These are phyloP conservation scores for Chlorokybus atmophyticus DNA, from an alignment of 139 green algal genomes.

Conservation along the genomic window DNA sequence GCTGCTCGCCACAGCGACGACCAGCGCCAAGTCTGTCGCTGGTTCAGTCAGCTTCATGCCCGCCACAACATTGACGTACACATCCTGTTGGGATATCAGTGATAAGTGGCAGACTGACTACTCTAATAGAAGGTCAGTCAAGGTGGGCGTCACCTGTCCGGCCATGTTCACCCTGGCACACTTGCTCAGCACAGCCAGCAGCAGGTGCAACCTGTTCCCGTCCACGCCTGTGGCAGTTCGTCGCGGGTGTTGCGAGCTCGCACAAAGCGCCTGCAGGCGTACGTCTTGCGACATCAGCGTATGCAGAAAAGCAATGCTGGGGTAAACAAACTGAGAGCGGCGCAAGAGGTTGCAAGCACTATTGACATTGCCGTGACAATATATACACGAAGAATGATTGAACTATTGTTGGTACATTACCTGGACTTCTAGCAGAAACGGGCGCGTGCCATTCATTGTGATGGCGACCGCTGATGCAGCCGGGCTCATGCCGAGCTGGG, in stretches of 20 bases:
- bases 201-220: conserved; percentile 46
- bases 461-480: conserved; percentile 50
- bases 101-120: no score
- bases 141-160: background rate
- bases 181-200: conserved; percentile 63
- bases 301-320: background rate
- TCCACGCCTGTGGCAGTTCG: conserved; percentile 42
- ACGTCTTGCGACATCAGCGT: background rate
- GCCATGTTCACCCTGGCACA: conserved; percentile 7
- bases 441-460: conserved; percentile 55
- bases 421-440: conserved; percentile 76
- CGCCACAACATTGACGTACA: conserved; percentile 61
- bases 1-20: conserved; percentile 32
- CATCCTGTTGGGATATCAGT: no score
- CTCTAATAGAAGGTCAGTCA: no score
- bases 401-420: conserved; percentile 31
- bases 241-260: conserved; percentile 9
- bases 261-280: conserved; percentile 26
- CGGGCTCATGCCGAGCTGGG: conserved; percentile 6
- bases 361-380: conserved; percentile 4
- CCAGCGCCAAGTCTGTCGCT: conserved; percentile 54
- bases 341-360: no score
- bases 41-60: conserved; percentile 48
- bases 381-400: conserved; percentile 7
- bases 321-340: no score